Base-by-base conservation (phyloP, 2,329 filamentous ascomycete genomes). In the Cladobotryum mycophilum region DNA sequence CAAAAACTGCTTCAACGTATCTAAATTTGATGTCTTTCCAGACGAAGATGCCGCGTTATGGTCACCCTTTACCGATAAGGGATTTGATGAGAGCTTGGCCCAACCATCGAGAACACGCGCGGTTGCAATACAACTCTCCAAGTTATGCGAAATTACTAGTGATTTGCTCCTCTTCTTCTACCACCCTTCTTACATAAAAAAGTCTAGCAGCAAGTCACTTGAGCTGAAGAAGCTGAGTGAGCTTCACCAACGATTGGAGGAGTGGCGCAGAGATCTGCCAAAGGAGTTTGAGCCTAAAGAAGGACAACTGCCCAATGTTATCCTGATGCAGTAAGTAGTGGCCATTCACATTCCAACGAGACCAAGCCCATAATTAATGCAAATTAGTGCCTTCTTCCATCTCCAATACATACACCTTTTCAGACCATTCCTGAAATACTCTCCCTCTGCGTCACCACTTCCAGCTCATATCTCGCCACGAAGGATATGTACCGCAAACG, bases 401-500 rank as follows among this genome's bases (percentile, higher is more conserved):
- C 78, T 97, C 1, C 83, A 96, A 43, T 95, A 95, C 64, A 95
- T 97, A 53, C 91, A 97, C 62, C 82, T 97, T 4, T 97, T 96
- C 74, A 84, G 92, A 5, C 92, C 93, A 0, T 97, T 97, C 64
- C 78, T 97, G 46, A 96, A 93, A 67, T 97, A 96, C 64, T 86
- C 82, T 3, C 89, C 87, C 45, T 73, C 81, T 6, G 85, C 84
- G 1, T 96, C 91, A 1, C 92, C 90, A 1, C 77, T 96, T 1
- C 92, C 91, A 3, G 72, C 83, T 2, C 89, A 95, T 60, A 88
- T 96, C 15, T 96, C 91, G 7, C 92, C 93, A 0, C 83, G 92
- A 15, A 89, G 91, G 58, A 82, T 95, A 48, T 96, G 92, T 69
- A 93, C 90, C 0, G 87, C 92, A 62, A 91, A 93, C 48, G 92